Evolutionary conservation across 2,329 filamentous ascomycete species (phyloP), one percentile per base, ranked within the genome.

Genomic region (Pestalotiopsis sp.): DNA sequence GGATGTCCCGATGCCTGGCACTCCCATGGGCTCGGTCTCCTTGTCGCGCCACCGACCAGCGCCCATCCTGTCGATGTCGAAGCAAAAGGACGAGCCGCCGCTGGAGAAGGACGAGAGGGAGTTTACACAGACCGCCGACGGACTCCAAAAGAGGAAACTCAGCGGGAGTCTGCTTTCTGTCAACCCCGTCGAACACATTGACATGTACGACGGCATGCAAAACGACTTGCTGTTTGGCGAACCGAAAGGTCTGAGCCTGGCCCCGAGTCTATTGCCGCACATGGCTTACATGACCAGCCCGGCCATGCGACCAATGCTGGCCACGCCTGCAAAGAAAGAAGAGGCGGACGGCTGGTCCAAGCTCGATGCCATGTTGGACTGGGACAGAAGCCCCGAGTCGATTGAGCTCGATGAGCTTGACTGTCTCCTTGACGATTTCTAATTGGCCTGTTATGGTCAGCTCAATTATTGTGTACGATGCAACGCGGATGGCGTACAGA

Each of bases 351-450:
- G 74, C 68, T 85, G 83, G 82, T 77, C 80, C 49, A 83, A 83
- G 71, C 70, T 85, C 14, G 84, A 85, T 67, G 76, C 75, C 69
- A 77, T 82, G 70, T 76, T 85, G 68, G 86, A 89, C 73, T 88
- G 89, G 82, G 91, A 92, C 76, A 87, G 87, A 77, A 94, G 91
- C 77, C 94, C 95, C 1, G 96, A 98, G 83, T 92, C 90, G 72
- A 91, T 98, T 74, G 94, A 97, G 79, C 88, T 98, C 63, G 94
- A 97, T 61, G 96, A 99, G 84, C 90, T 98, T 27, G 95, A 98
- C 77, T 90, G 92, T 74, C 88, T 98, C 78, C 88, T 98, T 75
- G 91, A 93, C 77, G 91, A 89, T 73, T 93, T 90, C 79, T 94
- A 82, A 86, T 70, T 31, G 56, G 64, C 49, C 41, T 14, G 57